Percentiles rank a stretch among this genome's conserved stretches.
Evolutionary conservation across 2,329 filamentous ascomycete genomes (phyloP).

Genomic region (Talaromyces verruculosus): DNA sequence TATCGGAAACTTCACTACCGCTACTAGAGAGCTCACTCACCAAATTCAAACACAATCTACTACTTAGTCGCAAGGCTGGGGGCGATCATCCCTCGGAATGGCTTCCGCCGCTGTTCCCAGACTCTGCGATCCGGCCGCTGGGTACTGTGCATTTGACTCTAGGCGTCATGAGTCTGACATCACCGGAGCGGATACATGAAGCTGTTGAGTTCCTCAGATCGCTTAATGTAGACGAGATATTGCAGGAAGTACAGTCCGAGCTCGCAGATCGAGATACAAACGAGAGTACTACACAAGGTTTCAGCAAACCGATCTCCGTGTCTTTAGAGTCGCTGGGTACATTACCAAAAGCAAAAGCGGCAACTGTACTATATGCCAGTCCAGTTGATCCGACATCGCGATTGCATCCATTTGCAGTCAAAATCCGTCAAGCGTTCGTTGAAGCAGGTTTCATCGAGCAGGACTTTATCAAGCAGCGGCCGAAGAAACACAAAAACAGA

Average conservation of each 20-base stretch:
- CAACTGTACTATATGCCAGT: constrained; percentile 43
- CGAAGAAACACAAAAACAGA: constrained; percentile 5
- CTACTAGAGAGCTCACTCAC: constrained; percentile 65
- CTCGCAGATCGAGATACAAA: background rate
- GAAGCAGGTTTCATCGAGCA: constrained; percentile 45
- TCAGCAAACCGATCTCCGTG: constrained; percentile 38
- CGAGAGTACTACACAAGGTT: constrained; percentile 32
- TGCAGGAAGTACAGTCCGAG: constrained; percentile 34
- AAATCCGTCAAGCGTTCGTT: constrained; percentile 44
- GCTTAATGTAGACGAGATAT: constrained; percentile 46
- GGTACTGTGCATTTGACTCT: constrained; percentile 84
- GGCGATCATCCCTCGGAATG: constrained; percentile 21
- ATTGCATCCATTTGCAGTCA: constrained; percentile 44
- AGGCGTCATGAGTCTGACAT: constrained; percentile 75
- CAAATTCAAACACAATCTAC: constrained; percentile 61
- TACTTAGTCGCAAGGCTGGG: constrained; percentile 21
- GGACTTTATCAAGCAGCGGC: constrained; percentile 27
- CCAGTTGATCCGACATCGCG: constrained; percentile 42
- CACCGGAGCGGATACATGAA: constrained; percentile 48
- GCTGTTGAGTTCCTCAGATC: constrained; percentile 48
- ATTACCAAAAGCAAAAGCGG: constrained; percentile 36
- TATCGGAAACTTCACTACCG: constrained; percentile 59
- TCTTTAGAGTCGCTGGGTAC: constrained; percentile 45
- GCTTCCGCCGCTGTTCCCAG: constrained; percentile 53
- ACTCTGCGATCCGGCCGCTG: constrained; percentile 69